These are phyloP conservation scores for Viola pubescens DNA, from an alignment of 441 rosid genomes.

Conservation along the genomic window DNA sequence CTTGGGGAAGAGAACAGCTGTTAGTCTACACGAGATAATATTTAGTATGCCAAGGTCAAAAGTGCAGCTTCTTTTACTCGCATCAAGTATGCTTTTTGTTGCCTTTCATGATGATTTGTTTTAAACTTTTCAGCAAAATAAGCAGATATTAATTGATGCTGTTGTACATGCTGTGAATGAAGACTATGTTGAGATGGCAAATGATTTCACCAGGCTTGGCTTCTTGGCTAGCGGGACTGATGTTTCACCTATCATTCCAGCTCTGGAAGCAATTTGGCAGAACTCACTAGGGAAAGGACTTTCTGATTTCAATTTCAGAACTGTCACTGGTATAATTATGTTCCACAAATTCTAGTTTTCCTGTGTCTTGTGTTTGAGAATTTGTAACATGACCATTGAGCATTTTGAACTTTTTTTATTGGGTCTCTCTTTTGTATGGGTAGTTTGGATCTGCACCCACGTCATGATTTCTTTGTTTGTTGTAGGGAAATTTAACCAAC, in stretches of 20 bases:
- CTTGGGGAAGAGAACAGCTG: background rate
- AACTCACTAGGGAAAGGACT: constrained; percentile 88
- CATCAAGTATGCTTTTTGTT: constrained; percentile 9
- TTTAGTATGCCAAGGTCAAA: background rate
- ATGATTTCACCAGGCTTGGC: constrained; percentile 97
- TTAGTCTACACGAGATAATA: background rate
- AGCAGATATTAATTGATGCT: constrained; percentile 94
- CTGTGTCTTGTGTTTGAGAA: background rate
- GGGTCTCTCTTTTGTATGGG: background rate
- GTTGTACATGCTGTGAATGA: constrained; percentile 97
- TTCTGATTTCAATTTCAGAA: constrained; percentile 86
- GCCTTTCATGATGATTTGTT: constrained; percentile 13
- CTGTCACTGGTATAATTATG: constrained; percentile 60
- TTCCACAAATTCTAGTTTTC: background rate
- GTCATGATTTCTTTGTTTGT: constrained; percentile 12
- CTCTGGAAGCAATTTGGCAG: constrained; percentile 97
- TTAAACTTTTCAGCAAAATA: constrained; percentile 69
- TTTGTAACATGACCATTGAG: background rate
- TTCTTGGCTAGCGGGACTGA: constrained; percentile 88
- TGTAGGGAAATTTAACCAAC: constrained; percentile 81
- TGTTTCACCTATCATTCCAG: constrained; percentile 90
- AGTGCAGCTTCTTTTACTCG: constrained; percentile 3
- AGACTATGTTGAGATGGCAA: constrained; percentile 96
- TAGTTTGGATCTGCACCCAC: background rate
- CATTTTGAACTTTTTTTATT: background rate